phyloP scores from a whole-genome alignment of 306 rosid species.

The Crotalaria pallida region DNA sequence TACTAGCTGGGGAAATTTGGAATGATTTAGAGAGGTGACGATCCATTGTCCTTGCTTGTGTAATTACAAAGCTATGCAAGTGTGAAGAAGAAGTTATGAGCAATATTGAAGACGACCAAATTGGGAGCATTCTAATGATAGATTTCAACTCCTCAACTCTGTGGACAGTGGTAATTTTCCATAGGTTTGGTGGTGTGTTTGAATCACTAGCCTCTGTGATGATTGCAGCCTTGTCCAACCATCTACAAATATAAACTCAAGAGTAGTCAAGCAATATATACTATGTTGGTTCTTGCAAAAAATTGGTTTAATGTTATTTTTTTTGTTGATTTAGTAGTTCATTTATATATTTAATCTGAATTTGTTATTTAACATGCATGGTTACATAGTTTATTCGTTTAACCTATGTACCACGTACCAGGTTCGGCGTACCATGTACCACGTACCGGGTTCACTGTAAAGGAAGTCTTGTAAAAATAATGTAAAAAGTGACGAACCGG shows the following conservation, averaged over 20 bases:
- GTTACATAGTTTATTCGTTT: no score
- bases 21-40: constrained; percentile 34
- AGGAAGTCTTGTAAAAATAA: no score
- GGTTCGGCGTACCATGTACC: no score
- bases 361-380: no score
- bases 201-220: constrained; percentile 13
- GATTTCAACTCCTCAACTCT: constrained; percentile 57
- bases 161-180: constrained; percentile 53
- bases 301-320: not conserved
- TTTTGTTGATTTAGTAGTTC: not conserved
- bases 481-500: no score
- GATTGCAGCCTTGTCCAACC: constrained; percentile 55
- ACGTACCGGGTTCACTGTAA: no score
- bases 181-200: constrained; percentile 34
- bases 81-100: constrained; percentile 38
- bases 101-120: constrained; percentile 42
- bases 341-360: not conserved
- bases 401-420: no score
- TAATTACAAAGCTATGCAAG: constrained; percentile 40
- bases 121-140: constrained; percentile 49
- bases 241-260: constrained; percentile 17
- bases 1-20: constrained; percentile 45
- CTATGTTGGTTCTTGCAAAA: not conserved
- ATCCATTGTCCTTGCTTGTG: constrained; percentile 54
- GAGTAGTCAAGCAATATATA: not conserved